Percentiles rank a stretch among this genome's conserved stretches.
Conservation (phyloP, 306 rosid genomes). For the Gillenia trifoliata region DNA sequence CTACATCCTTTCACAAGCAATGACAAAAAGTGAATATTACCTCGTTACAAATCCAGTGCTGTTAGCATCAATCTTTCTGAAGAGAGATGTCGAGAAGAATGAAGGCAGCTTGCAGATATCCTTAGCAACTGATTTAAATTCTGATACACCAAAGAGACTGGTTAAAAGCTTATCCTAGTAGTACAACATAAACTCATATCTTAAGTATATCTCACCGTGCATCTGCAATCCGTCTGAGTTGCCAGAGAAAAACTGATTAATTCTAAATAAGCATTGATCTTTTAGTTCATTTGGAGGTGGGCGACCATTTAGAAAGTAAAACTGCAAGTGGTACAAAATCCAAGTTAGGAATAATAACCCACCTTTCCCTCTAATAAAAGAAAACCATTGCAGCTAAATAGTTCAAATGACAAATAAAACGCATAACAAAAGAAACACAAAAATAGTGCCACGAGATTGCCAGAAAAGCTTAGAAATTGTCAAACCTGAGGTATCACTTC, state of each 20-base stretch:
- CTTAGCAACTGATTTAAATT: conserved; percentile 77
- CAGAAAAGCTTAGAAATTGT: conserved; percentile 1
- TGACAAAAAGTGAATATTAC: conserved; percentile 34
- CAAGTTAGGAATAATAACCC: conserved; percentile 18
- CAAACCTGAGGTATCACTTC: conserved; percentile 98
- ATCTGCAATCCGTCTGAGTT: conserved; percentile 75
- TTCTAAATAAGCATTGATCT: conserved; percentile 65
- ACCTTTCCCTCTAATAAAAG: background rate
- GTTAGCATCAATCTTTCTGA: conserved; percentile 70
- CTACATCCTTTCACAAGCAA: conserved; percentile 1
- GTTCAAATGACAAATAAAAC: conserved; percentile 16
- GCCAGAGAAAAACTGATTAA: conserved; percentile 65
- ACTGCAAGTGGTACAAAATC: conserved; percentile 52
- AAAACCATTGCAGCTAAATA: conserved; percentile 3
- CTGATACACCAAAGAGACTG: conserved; percentile 46
- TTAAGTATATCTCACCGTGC: conserved; percentile 61
- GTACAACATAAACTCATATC: conserved; percentile 22
- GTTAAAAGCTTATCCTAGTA: conserved; percentile 26
- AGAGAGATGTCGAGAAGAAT: conserved; percentile 70
- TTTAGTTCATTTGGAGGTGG: conserved; percentile 80
- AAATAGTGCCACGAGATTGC: background rate
- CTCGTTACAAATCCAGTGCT: conserved; percentile 82
- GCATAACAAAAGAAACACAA: background rate
- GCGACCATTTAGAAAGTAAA: conserved; percentile 85
- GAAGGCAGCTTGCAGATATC: conserved; percentile 98